These are phyloP conservation scores for Brachypodium distachyon DNA, from an alignment of 202 grass and related monocot genomes.

Conservation along the genomic window DNA sequence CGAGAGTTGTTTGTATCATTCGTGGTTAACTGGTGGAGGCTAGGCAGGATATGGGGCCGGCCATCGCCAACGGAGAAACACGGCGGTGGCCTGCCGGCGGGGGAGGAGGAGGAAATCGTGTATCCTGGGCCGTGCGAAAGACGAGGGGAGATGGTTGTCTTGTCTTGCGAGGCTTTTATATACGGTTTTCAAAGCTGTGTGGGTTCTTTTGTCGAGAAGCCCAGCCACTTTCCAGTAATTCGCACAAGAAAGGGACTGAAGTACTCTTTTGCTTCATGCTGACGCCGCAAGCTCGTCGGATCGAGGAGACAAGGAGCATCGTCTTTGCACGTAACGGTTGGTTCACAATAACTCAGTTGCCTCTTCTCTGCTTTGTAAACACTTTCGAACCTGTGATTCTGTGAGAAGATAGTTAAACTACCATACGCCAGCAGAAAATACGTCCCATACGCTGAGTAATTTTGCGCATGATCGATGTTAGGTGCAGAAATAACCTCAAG, in stretches of 20 bases:
- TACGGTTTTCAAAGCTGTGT: not conserved
- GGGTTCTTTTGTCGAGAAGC: not conserved
- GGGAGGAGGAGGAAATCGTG: not conserved
- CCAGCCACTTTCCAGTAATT: not conserved
- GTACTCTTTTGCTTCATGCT: not conserved
- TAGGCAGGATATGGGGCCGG: not conserved
- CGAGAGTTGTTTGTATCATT: not conserved
- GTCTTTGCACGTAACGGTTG: no score
- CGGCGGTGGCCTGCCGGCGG: not conserved
- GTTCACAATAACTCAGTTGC: no score
- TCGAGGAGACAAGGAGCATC: no score
- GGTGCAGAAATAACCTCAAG: no score
- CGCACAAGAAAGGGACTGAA: no score
- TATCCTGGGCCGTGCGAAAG: not conserved
- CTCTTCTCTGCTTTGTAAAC: no score
- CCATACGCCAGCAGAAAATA: no score
- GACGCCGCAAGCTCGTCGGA: not conserved
- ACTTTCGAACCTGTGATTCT: no score
- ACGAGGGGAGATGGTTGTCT: not conserved
- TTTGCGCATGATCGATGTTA: no score
- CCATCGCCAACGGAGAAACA: constrained; percentile 11
- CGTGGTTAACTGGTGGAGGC: not conserved
- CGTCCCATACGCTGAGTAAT: no score
- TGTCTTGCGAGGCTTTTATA: constrained; percentile 17
- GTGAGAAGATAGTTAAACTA: no score